Base-by-base conservation (phyloP, 805 yeast species). In the Teunomyces kruisii region DNA sequence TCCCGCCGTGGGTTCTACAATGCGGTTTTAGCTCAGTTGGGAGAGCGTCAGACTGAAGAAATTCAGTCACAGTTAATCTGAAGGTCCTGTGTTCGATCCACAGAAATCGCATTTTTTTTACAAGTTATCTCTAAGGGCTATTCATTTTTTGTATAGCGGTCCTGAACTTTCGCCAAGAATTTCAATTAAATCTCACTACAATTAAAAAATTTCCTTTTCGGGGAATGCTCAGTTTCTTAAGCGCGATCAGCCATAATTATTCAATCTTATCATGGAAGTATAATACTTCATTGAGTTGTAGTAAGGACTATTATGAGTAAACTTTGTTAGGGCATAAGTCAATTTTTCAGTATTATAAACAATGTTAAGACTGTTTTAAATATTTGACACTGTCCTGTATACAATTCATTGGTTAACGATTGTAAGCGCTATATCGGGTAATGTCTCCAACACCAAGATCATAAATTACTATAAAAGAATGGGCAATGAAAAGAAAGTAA, bases 1-100 rank as follows among this genome's bases (percentile, higher is more conserved):
- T 76, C 81, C 65, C 70, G 72, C 63, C 70, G 62, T 67, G 70
- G 71, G 70, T 65, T 65, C 54, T 31, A n/a, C n/a, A 3, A 1
- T 38, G 67, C 65, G 63, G 67, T 51, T 60, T 62, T 61, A 62
- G 67, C 67, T 62, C 66, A 62, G 65, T 61, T 60, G 67, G 67
- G 67, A 62, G 67, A 62, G 67, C 67, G 67, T 59, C 67, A 62
- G 67, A 62, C 67, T 62, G 67, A 61, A 57, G 61, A 50, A 49
- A 47, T 59, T 58, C 59, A 54, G 67, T 62, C 61, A 53, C 59
- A 60, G 60, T 55, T 57, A 58, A 82, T 82, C 87, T 83, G 87
- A 78, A 84, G 88, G 89, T 83, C 87, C 84, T 81, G 88, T 80
- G 88, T 84, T 84, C 88, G 84, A 83, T 81, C 88, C 88, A 80